Percentiles rank a stretch among this genome's conserved stretches.
Conservation (phyloP, 805 yeast genomes). For the Isabelozyma heimii region DNA sequence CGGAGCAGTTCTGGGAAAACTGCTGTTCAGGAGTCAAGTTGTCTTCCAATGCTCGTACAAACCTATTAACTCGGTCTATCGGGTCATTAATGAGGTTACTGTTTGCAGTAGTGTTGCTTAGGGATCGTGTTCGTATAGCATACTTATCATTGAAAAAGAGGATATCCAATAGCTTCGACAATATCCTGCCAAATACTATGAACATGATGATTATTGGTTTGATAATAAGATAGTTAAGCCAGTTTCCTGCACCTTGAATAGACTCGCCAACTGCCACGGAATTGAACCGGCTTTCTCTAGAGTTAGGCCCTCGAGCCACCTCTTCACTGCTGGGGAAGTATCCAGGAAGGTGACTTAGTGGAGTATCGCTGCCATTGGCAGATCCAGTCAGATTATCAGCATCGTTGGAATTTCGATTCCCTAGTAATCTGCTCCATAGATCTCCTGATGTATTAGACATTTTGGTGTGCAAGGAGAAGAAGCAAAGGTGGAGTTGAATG, state of each 20-base stretch:
- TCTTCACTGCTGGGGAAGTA: neutral
- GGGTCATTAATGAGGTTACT: slow-evolving; percentile 41
- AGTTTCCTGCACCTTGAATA: neutral
- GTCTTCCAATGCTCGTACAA: slow-evolving; percentile 53
- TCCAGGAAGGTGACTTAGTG: neutral
- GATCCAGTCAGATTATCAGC: too few species aligned
- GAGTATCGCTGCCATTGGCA: neutral
- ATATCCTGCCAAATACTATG: slow-evolving; percentile 17
- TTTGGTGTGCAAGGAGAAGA: too few species aligned
- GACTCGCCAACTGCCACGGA: neutral
- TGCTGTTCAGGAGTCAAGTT: slow-evolving; percentile 23
- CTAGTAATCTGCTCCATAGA: too few species aligned
- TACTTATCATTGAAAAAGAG: slow-evolving; percentile 22
- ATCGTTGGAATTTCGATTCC: too few species aligned
- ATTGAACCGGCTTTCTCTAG: neutral
- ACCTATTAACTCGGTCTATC: slow-evolving; percentile 49
- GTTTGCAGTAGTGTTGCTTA: slow-evolving; percentile 8
- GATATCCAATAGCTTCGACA: slow-evolving; percentile 19
- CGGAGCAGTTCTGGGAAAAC: slow-evolving; percentile 1
- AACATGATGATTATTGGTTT: slow-evolving; percentile 24
- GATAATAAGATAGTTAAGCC: slow-evolving; percentile 12
- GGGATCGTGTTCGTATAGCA: neutral
- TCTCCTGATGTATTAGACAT: too few species aligned
- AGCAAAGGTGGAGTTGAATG: too few species aligned
- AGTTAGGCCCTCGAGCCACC: neutral